These are phyloP conservation scores for Suillus occidentalis DNA, from an alignment of 768 basidiomycete species.

Conservation along the genomic window DNA sequence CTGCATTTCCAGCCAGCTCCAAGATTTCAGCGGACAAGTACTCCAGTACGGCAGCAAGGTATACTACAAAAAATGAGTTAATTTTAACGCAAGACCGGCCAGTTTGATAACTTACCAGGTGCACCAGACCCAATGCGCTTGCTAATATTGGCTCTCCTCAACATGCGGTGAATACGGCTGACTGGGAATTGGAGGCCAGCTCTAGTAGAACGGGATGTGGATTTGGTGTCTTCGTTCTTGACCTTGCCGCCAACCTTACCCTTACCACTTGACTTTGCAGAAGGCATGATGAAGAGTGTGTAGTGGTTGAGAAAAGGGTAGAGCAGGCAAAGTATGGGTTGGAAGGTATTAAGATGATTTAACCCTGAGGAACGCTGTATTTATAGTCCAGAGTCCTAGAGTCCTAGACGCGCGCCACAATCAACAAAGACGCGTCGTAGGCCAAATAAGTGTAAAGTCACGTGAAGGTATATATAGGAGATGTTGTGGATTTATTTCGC, in stretches of 20 bases:
- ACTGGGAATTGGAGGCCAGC: conserved; percentile 88
- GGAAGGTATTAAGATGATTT: neutral
- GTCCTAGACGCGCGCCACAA: conserved; percentile 14
- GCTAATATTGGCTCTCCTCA: conserved; percentile 86
- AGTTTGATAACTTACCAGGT: conserved; percentile 52
- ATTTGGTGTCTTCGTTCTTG: conserved; percentile 46
- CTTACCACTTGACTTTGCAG: conserved; percentile 27
- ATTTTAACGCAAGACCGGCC: neutral
- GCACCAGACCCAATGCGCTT: conserved; percentile 88
- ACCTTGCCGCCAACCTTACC: conserved; percentile 54
- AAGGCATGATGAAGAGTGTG: conserved; percentile 22
- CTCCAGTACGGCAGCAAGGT: conserved; percentile 90
- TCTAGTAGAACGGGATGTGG: conserved; percentile 69
- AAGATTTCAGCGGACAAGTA: conserved; percentile 93
- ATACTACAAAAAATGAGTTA: conserved; percentile 49
- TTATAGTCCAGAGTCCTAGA: conserved; percentile 22
- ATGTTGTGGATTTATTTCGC: conserved; percentile 8
- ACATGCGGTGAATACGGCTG: conserved; percentile 88
- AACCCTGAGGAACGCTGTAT: conserved; percentile 10
- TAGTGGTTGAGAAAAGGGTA: neutral
- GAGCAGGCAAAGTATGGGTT: neutral
- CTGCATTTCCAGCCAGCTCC: conserved; percentile 88
- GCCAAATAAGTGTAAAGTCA: conserved; percentile 33
- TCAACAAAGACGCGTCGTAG: conserved; percentile 43
- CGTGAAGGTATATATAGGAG: conserved; percentile 39